Evolutionary conservation across 1,284 basidiomycete genomes (phyloP), one percentile per base, ranked within the genome.

Genomic region (Schizopora paradoxa): DNA sequence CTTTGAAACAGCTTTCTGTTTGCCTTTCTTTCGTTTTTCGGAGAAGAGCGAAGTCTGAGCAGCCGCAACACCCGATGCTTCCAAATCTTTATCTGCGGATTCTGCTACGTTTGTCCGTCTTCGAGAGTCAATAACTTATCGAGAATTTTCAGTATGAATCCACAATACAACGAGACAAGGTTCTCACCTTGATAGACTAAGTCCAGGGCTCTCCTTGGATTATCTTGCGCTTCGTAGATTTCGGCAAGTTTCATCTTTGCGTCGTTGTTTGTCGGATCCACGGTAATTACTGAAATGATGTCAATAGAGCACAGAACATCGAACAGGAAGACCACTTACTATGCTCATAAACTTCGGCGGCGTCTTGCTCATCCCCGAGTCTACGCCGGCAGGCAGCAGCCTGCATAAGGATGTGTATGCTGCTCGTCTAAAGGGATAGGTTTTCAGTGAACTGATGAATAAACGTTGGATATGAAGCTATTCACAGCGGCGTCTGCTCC

Each of bases 161-260:
- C 25, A 3, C 19, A 7, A 34, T 16, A 21, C 16, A 14, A 25
- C 8, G 1, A 26, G 10, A 14, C n/a, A 6, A 8, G 16, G 6
- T 13, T 49, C 61, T 25, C 52, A 88, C 91, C 88, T 73, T 94
- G 82, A 46, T 89, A 85, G 2, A 97, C 89, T 1, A 95, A 67
- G 18, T 89, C 82, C 0, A 96, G 71, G 0, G 94, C 94, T 59
- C 86, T 86, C 13, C 83, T 72, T 3, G 86, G 82, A 54, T 92
- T 79, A 33, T 86, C 82, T 53, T 86, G 65, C 14, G 83, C 78
- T 61, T 98, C 95, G 52, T 91, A 90, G 14, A 94, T 80, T 50
- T 90, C 88, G 0, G 94, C 94, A 0, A 97, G 74, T 53, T 87
- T 85, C 76, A 93, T 83, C 61, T 90, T 90, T 5, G 83, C 83